phyloP scores from a whole-genome alignment of 768 basidiomycete genomes.

The Termitomyces sp. region DNA sequence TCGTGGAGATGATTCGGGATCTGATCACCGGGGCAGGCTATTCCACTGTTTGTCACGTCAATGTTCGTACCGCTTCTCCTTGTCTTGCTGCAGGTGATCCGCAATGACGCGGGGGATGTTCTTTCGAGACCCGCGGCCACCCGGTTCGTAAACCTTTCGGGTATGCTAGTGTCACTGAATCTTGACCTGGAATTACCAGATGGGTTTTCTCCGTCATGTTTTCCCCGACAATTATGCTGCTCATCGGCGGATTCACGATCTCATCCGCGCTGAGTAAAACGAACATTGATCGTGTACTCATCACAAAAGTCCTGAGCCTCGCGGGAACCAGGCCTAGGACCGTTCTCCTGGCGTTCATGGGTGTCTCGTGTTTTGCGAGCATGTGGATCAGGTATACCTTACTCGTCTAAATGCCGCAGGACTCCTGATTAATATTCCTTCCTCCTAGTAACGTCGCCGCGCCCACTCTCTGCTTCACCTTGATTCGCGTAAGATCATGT shows the following conservation, averaged over 20 bases:
- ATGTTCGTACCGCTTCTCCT: constrained; percentile 85
- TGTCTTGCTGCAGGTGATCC: constrained; percentile 80
- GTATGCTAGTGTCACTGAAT: background rate
- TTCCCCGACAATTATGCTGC: constrained; percentile 96
- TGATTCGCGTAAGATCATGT: constrained; percentile 73
- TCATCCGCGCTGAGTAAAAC: constrained; percentile 96
- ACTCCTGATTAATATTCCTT: constrained; percentile 15
- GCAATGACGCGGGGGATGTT: constrained; percentile 52
- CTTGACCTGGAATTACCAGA: constrained; percentile 36
- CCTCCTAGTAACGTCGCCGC: constrained; percentile 87
- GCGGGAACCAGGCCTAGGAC: constrained; percentile 86
- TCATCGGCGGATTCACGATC: constrained; percentile 97
- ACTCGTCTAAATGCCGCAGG: background rate
- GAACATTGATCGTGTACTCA: constrained; percentile 87
- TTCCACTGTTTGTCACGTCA: constrained; percentile 97
- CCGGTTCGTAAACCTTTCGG: constrained; percentile 50
- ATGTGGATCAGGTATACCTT: constrained; percentile 92
- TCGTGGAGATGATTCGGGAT: background rate
- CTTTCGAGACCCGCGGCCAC: constrained; percentile 72
- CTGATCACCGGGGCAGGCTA: constrained; percentile 56
- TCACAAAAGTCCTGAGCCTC: constrained; percentile 85
- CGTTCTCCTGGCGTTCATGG: constrained; percentile 93
- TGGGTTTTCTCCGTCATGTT: constrained; percentile 96
- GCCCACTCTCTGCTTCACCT: constrained; percentile 93
- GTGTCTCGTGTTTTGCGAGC: constrained; percentile 93